phyloP scores from a whole-genome alignment of 192 early-diverging fungal species.

The Linnemannia hyalina region DNA sequence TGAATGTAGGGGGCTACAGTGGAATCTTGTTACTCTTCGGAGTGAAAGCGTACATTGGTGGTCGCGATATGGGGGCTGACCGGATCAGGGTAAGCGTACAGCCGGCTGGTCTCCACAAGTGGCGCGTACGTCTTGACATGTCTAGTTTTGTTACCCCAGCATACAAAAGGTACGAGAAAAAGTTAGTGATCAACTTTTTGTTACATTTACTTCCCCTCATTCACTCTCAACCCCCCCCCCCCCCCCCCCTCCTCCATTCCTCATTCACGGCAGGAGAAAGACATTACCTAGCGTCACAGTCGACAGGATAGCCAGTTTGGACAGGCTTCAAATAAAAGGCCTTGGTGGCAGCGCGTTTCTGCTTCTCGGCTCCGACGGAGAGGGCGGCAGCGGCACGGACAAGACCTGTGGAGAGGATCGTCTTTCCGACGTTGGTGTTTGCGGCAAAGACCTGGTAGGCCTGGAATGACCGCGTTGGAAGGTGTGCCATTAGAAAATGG shows the following conservation, averaged over 20 bases:
- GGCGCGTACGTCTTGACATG: constrained; percentile 68
- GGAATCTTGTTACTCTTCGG: background rate
- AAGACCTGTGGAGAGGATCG: constrained; percentile 78
- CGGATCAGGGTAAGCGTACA: constrained; percentile 80
- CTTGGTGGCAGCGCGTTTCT: constrained; percentile 32
- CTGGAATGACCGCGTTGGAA: constrained; percentile 67
- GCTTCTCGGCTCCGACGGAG: constrained; percentile 48
- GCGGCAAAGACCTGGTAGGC: constrained; percentile 79
- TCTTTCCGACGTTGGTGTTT: constrained; percentile 90
- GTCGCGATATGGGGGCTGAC: constrained; percentile 83
- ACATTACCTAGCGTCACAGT: constrained; percentile 75
- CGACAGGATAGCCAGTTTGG: constrained; percentile 85
- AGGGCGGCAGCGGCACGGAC: constrained; percentile 66
- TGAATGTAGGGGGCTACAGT: background rate
- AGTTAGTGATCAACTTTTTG: background rate
- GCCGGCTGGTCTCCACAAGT: constrained; percentile 56
- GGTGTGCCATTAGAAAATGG: constrained; percentile 33
- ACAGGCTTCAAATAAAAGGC: constrained; percentile 85
- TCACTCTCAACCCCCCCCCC: background rate
- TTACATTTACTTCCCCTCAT: background rate
- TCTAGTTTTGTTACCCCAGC: constrained; percentile 34
- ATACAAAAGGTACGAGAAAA: background rate
- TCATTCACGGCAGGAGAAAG: background rate
- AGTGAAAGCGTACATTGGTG: constrained; percentile 45
- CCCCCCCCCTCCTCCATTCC: background rate